Evolutionary conservation across 164 flowering plant genomes (phyloP).

Genomic region (Aristolochia fimbriata): DNA sequence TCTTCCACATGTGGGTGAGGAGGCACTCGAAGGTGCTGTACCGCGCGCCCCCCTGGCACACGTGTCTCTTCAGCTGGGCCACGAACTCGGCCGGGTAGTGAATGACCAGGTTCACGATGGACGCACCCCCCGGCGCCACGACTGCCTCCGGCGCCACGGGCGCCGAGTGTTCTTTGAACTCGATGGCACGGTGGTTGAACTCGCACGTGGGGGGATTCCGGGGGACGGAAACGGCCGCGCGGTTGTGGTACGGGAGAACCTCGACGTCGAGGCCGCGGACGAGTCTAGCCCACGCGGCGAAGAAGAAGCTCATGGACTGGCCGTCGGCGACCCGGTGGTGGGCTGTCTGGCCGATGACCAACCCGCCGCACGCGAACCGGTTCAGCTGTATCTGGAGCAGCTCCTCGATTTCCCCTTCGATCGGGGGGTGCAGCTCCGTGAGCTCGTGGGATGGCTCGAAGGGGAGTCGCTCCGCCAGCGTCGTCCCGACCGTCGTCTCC

Average conservation of each 20-base stretch:
- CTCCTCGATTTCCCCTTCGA: constrained; percentile 8
- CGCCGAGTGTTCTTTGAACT: constrained; percentile 1
- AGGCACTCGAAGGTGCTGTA: constrained; percentile 13
- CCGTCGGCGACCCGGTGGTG: constrained; percentile 12
- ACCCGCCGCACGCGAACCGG: constrained; percentile 8
- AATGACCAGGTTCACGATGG: constrained; percentile 3
- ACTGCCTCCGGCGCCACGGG: neutral
- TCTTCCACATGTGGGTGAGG: constrained; percentile 9
- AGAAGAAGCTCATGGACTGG: constrained; percentile 11
- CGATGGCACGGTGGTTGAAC: constrained; percentile 5
- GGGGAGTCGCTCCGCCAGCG: constrained; percentile 7
- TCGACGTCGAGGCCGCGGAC: constrained; percentile 1
- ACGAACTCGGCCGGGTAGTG: constrained; percentile 19
- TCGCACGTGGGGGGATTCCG: constrained; percentile 5
- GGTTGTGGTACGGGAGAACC: constrained; percentile 4
- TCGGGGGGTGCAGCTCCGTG: constrained; percentile 8
- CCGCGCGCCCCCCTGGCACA: neutral
- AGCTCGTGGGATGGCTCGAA: constrained; percentile 7
- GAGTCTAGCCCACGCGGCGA: constrained; percentile 4
- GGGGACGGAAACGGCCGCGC: constrained; percentile 3
- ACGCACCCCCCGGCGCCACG: neutral
- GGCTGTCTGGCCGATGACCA: constrained; percentile 5
- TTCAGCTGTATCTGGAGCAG: constrained; percentile 10
- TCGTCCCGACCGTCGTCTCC: constrained; percentile 1
- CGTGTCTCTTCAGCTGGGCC: constrained; percentile 2